These are phyloP conservation scores for Pinus taeda DNA, from an alignment of 75 land plant species.

Conservation along the genomic window DNA sequence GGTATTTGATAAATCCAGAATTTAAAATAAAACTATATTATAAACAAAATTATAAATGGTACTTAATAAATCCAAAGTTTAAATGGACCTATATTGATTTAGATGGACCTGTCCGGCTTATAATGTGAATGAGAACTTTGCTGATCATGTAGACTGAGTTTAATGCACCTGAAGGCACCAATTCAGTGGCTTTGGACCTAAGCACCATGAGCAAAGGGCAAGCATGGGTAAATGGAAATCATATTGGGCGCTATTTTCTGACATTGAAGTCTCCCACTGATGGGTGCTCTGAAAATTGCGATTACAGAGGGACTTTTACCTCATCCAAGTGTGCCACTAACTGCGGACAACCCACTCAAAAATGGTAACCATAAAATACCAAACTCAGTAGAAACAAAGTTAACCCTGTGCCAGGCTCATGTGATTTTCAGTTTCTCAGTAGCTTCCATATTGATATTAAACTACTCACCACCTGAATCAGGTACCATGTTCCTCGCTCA, in stretches of 20 bases:
- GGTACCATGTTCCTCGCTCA: slow-evolving; percentile 31
- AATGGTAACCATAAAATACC: neutral
- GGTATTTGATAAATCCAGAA: too few relatives aligned
- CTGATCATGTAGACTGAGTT: slow-evolving; percentile 26
- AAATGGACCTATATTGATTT: too few relatives aligned
- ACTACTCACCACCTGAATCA: neutral
- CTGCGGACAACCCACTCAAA: slow-evolving; percentile 28
- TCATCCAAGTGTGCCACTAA: slow-evolving; percentile 13
- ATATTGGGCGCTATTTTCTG: slow-evolving; percentile 36
- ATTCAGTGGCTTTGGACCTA: slow-evolving; percentile 47
- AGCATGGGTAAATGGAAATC: slow-evolving; percentile 52
- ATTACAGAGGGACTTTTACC: slow-evolving; percentile 22
- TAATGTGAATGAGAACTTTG: too few relatives aligned
- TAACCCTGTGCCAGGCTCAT: too few relatives aligned
- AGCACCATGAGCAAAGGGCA: slow-evolving; percentile 53
- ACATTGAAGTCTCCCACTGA: slow-evolving; percentile 4
- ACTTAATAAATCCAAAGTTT: too few relatives aligned
- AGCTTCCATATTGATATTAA: too few relatives aligned
- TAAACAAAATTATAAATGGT: too few relatives aligned
- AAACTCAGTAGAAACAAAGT: too few relatives aligned
- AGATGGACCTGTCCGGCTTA: too few relatives aligned
- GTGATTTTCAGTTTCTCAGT: too few relatives aligned
- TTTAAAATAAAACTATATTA: too few relatives aligned
- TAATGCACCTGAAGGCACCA: slow-evolving; percentile 37
- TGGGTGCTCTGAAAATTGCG: slow-evolving; percentile 29